Evolutionary conservation across 176 grass and related monocot species (phyloP).

Genomic region (Paspalum vaginatum): DNA sequence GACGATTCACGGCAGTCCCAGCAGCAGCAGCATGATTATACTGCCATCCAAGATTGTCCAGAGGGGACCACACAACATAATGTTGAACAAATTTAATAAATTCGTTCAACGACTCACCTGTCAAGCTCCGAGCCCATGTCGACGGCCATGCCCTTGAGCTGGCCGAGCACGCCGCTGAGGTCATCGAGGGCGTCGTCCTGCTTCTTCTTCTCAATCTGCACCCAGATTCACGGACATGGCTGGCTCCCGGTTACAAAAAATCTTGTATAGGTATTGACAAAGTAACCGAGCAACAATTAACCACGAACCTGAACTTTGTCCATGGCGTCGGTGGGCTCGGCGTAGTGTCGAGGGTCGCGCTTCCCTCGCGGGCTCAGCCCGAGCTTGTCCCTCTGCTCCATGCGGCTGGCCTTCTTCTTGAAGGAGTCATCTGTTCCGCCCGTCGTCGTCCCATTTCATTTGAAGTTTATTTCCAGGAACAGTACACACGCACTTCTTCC

Average conservation of each 20-base stretch:
- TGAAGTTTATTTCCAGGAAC: too few relatives aligned
- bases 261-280: neutral
- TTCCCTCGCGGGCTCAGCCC: slow-evolving; percentile 61
- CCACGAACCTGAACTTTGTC: slow-evolving; percentile 79
- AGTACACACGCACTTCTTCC: too few relatives aligned
- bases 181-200: slow-evolving; percentile 76
- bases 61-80: too few relatives aligned
- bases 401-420: slow-evolving; percentile 58
- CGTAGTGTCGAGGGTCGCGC: slow-evolving; percentile 41
- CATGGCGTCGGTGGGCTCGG: slow-evolving; percentile 54
- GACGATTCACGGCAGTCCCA: neutral
- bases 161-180: slow-evolving; percentile 69
- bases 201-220: slow-evolving; percentile 74
- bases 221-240: neutral
- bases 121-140: slow-evolving; percentile 82
- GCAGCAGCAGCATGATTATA: neutral
- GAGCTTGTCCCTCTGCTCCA: slow-evolving; percentile 79
- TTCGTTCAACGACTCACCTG: slow-evolving; percentile 37
- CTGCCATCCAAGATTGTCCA: neutral
- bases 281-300: neutral
- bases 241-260: neutral
- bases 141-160: slow-evolving; percentile 81
- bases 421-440: slow-evolving; percentile 59
- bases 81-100: neutral
- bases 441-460: neutral